Base-by-base conservation (phyloP, 441 rosid species). In the Kokia cookei region DNA sequence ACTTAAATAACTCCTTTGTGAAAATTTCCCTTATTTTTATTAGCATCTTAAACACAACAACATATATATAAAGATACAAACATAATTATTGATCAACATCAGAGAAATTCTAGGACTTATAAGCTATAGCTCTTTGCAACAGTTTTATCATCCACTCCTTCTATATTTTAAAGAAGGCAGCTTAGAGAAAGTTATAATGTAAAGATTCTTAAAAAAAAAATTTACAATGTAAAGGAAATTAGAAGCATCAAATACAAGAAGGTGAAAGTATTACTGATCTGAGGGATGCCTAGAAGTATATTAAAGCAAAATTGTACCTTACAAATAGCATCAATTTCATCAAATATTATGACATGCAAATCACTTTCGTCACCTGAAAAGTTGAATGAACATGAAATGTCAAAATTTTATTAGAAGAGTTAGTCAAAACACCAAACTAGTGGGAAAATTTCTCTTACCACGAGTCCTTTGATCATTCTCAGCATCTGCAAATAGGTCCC, bases 301-400 rank as follows among this genome's bases (percentile, higher is more conserved):
- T 35, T 26, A 75, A 19, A 74, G 69, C 60, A 48, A 43, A 70
- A 37, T 74, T 53, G 75, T 90, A 93, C 99, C 99, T 96, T 96
- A 79, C 99, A 96, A 66, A 96, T 96, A 76, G 99, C 99, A 91
- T 96, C 99, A 84, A 96, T 93, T 83, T 96, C 99, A 82, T 96
- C 97, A 83, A 96, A 96, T 50, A 96, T 93, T 72, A 96, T 92
- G 68, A 96, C 98, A 85, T 96, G 99, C 86, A 96, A 78, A 35
- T 96, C 98, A 83, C 98, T 93, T 76, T 91, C 94, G 53, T 96
- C 99, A 60, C 99, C 98, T 96, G 91, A 75, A 81, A 85, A 72
- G 63, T 55, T 55, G 40, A 77, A 78, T 54, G 54, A 29, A 67
- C 51, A 71, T 55, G 26, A 75, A 4, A 24, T 65, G 75, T 73